Conservation (phyloP, 768 basidiomycete species). For the Leucocoprinus leucothites region DNA sequence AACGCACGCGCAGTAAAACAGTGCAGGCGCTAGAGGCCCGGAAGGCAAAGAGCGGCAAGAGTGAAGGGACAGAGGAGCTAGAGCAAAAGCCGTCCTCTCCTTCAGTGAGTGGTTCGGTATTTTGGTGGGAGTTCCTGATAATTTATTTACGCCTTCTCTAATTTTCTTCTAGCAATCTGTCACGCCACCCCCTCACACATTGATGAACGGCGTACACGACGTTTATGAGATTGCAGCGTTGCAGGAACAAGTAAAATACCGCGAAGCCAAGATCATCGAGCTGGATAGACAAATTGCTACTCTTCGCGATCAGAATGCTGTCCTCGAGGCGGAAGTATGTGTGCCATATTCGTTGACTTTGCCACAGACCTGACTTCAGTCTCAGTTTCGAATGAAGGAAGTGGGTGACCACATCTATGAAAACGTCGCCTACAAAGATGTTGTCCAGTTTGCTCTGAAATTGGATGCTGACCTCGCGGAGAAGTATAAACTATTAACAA, state of each 20-base stretch:
- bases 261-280: slow-evolving; percentile 44
- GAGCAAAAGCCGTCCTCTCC: slow-evolving; percentile 57
- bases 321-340: slow-evolving; percentile 44
- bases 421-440: slow-evolving; percentile 7
- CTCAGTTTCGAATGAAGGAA: slow-evolving; percentile 9
- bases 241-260: slow-evolving; percentile 38
- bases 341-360: not conserved
- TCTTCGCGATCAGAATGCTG: slow-evolving; percentile 43
- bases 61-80: slow-evolving; percentile 44
- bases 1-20: slow-evolving; percentile 54
- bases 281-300: slow-evolving; percentile 43
- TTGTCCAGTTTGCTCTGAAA: slow-evolving; percentile 7
- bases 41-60: slow-evolving; percentile 26
- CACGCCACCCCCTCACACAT: slow-evolving; percentile 20
- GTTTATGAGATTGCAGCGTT: slow-evolving; percentile 33
- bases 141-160: slow-evolving; percentile 44
- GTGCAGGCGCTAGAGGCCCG: slow-evolving; percentile 45
- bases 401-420: slow-evolving; percentile 4
- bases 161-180: slow-evolving; percentile 41
- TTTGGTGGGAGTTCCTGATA: slow-evolving; percentile 58
- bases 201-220: slow-evolving; percentile 38
- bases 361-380: not conserved
- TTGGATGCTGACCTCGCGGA: slow-evolving; percentile 5
- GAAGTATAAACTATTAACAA: slow-evolving; percentile 1
- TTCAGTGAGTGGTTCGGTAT: slow-evolving; percentile 65